These are phyloP conservation scores for Dovyalis caffra DNA, from an alignment of 345 rosid species.

Conservation along the genomic window DNA sequence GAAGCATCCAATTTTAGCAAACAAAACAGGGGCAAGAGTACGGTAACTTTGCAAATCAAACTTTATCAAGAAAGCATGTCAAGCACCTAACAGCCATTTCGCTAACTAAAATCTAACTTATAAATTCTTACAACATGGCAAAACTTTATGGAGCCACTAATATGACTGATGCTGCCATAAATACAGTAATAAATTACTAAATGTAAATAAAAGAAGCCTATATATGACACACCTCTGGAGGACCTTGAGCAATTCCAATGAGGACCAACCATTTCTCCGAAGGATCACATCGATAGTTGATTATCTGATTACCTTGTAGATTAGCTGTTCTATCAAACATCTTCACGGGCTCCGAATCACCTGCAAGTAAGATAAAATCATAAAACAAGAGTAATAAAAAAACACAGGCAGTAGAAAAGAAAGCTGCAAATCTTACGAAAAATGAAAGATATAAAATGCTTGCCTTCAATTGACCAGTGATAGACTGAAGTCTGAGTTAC, in stretches of 20 bases:
- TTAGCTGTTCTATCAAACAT: constrained; percentile 93
- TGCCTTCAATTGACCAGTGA: constrained; percentile 98
- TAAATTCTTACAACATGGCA: not conserved
- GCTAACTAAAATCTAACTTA: not conserved
- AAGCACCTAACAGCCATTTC: not conserved
- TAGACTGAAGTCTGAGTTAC: constrained; percentile 81
- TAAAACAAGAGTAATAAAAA: constrained; percentile 4
- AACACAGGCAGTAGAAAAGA: not conserved
- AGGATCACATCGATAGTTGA: constrained; percentile 89
- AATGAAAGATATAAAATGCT: constrained; percentile 1
- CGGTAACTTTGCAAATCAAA: not conserved
- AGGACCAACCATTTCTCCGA: constrained; percentile 93
- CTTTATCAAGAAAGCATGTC: not conserved
- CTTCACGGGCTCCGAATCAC: constrained; percentile 89
- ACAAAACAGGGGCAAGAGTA: not conserved
- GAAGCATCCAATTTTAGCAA: not conserved
- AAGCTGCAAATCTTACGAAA: not conserved
- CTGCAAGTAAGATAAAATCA: constrained; percentile 31
- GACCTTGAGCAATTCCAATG: constrained; percentile 93
- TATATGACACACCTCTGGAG: constrained; percentile 64
- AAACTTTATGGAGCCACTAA: not conserved
- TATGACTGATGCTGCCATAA: not conserved
- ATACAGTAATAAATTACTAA: not conserved
- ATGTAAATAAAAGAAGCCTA: not conserved
- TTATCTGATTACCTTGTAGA: constrained; percentile 80